phyloP scores from a whole-genome alignment of 2,329 filamentous ascomycete species.

The Hawksworthiomyces lignivorus region DNA sequence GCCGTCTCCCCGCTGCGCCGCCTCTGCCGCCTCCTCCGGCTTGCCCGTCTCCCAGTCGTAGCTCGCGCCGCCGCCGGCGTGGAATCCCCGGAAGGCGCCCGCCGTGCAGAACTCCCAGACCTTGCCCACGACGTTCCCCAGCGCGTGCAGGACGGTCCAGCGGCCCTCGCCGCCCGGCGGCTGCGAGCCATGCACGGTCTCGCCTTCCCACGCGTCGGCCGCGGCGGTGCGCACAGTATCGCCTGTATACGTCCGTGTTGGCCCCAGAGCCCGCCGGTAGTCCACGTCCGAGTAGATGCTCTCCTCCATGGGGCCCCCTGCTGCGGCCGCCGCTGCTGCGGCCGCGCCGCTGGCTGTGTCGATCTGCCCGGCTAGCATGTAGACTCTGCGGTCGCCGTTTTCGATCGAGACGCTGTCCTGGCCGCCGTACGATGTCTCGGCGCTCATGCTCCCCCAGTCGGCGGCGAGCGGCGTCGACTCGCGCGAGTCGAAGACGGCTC shows the following conservation, averaged over 20 bases:
- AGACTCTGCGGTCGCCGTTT: slow-evolving; percentile 24
- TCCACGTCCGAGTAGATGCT: slow-evolving; percentile 51
- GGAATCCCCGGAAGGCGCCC: slow-evolving; percentile 72
- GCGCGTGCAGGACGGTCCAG: slow-evolving; percentile 46
- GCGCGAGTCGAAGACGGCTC: slow-evolving; percentile 21
- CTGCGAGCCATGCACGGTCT: too few species aligned
- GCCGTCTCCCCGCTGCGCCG: too few species aligned
- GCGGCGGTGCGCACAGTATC: slow-evolving; percentile 24
- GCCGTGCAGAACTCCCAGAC: slow-evolving; percentile 78
- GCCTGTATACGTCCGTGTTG: slow-evolving; percentile 30
- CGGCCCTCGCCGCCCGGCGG: not conserved
- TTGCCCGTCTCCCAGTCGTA: slow-evolving; percentile 40
- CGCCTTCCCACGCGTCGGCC: too few species aligned
- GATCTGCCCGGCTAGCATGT: slow-evolving; percentile 47
- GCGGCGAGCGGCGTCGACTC: slow-evolving; percentile 25
- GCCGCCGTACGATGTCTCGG: slow-evolving; percentile 18
- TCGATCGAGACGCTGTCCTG: not conserved
- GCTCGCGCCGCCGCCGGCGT: slow-evolving; percentile 71
- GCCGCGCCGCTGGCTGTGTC: slow-evolving; percentile 25
- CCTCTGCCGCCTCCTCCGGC: slow-evolving; percentile 13
- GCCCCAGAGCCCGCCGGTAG: slow-evolving; percentile 45
- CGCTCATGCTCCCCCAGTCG: slow-evolving; percentile 24
- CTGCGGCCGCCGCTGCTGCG: slow-evolving; percentile 24
- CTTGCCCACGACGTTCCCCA: slow-evolving; percentile 64
- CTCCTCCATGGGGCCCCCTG: slow-evolving; percentile 35